A percentile compares a stretch with the other conserved stretches of the same genome.
Conservation (phyloP, 2,329 filamentous ascomycete genomes). For the Colletotrichum tabaci region DNA sequence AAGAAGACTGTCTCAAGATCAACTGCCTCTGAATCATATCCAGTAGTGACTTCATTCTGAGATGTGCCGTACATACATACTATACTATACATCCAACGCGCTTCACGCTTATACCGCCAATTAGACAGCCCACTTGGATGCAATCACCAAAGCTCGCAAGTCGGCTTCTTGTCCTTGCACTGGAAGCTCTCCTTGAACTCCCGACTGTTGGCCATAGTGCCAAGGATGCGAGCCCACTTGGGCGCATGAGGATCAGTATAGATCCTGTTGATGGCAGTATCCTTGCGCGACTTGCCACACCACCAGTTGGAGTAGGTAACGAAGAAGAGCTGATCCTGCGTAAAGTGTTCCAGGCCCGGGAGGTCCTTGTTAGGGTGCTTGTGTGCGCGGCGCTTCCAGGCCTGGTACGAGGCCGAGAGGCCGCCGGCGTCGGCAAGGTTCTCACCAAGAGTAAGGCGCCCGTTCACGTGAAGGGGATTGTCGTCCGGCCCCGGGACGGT, state of each 20-base stretch:
- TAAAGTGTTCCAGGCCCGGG: conserved; percentile 74
- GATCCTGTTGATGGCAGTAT: conserved; percentile 69
- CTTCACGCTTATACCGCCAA: neutral
- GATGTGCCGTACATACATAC: conserved; percentile 8
- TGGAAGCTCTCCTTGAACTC: conserved; percentile 78
- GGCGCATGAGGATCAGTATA: conserved; percentile 78
- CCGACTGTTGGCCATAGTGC: conserved; percentile 76
- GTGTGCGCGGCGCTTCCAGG: conserved; percentile 73
- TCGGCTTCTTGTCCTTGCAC: conserved; percentile 68
- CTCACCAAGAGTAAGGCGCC: conserved; percentile 75
- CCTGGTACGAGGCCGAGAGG: conserved; percentile 72
- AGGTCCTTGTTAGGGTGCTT: conserved; percentile 67
- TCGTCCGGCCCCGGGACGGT: conserved; percentile 70
- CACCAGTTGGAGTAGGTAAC: conserved; percentile 75
- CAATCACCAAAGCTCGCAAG: conserved; percentile 42
- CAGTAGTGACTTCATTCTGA: conserved; percentile 18
- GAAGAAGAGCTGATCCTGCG: conserved; percentile 80
- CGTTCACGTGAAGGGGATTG: conserved; percentile 73
- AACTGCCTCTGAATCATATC: neutral
- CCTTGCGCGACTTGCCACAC: conserved; percentile 76
- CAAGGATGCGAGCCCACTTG: conserved; percentile 71
- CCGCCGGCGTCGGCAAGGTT: conserved; percentile 82
- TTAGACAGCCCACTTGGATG: neutral
- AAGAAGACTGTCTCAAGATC: neutral
- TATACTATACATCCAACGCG: conserved; percentile 16